Percentiles rank a stretch among this genome's conserved stretches.
Evolutionary conservation across 2,329 filamentous ascomycete genomes (phyloP).

Genomic region (Tolypocladium endophyticum): DNA sequence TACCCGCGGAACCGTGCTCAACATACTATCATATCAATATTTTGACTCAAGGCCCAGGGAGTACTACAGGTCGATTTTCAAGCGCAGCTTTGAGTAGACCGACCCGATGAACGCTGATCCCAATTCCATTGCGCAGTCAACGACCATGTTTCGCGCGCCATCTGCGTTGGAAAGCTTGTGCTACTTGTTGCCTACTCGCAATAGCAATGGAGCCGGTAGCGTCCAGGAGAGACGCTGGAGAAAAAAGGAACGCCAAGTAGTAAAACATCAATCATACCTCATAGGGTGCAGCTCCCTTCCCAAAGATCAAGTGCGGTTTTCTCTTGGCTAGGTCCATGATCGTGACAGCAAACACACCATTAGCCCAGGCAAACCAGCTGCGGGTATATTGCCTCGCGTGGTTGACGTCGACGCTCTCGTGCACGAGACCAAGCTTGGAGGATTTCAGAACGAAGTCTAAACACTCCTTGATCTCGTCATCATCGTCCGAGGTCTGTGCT

Average conservation of each 20-base stretch:
- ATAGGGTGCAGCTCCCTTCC: constrained; percentile 50
- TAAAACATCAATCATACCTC: constrained; percentile 24
- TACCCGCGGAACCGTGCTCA: neutral
- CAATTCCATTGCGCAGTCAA: neutral
- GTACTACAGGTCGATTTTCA: neutral
- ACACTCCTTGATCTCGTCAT: constrained; percentile 68
- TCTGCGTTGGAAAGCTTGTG: neutral
- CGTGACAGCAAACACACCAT: constrained; percentile 88
- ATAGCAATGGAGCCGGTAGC: neutral
- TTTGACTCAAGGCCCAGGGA: neutral
- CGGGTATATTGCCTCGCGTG: constrained; percentile 58
- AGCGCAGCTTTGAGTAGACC: neutral
- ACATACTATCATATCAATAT: neutral
- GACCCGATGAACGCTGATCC: neutral
- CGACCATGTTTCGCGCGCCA: neutral
- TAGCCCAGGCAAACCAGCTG: constrained; percentile 97
- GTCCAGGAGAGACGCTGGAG: neutral
- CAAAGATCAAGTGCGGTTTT: constrained; percentile 83
- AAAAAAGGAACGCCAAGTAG: constrained; percentile 11
- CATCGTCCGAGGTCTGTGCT: constrained; percentile 77
- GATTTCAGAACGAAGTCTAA: constrained; percentile 66
- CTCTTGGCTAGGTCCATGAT: constrained; percentile 81
- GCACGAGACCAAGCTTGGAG: constrained; percentile 68
- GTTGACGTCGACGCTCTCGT: constrained; percentile 87
- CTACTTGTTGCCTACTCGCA: neutral